Conservation (phyloP, 1,284 basidiomycete species). For the Rhizopogon hawkerae region DNA sequence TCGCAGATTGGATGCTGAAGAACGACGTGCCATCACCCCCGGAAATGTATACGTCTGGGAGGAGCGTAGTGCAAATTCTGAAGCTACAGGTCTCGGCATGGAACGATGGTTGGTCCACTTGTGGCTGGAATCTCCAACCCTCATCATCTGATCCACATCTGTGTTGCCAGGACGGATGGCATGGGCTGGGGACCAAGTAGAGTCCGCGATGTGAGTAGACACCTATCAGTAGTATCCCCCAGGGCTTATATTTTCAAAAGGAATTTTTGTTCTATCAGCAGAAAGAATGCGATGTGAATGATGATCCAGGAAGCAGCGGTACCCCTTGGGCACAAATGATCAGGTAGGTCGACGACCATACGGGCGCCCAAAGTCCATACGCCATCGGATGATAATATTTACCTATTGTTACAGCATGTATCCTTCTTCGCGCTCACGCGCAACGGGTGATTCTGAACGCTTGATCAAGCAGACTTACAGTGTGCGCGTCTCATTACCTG, state of each 20-base stretch:
- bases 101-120: slow-evolving; percentile 56
- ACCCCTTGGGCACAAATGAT: slow-evolving; percentile 71
- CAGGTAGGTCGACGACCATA: slow-evolving; percentile 35
- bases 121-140: slow-evolving; percentile 1
- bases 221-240: not conserved
- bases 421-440: slow-evolving; percentile 30
- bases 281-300: slow-evolving; percentile 59
- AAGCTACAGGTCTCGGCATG: slow-evolving; percentile 72
- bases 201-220: slow-evolving; percentile 57
- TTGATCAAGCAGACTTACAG: slow-evolving; percentile 81
- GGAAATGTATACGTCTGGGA: slow-evolving; percentile 83
- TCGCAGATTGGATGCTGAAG: slow-evolving; percentile 71
- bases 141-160: slow-evolving; percentile 5
- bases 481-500: slow-evolving; percentile 63
- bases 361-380: slow-evolving; percentile 7
- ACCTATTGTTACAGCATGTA: slow-evolving; percentile 23
- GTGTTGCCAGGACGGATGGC: slow-evolving; percentile 58
- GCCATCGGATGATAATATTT: slow-evolving; percentile 10
- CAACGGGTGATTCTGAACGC: slow-evolving; percentile 42
- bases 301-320: slow-evolving; percentile 54
- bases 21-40: slow-evolving; percentile 50
- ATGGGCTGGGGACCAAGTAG: slow-evolving; percentile 77
- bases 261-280: slow-evolving; percentile 80
- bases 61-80: slow-evolving; percentile 68
- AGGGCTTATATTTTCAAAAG: slow-evolving; percentile 28